Evolutionary conservation across 257 asterid species (phyloP).

Genomic region (Verbascum thapsus): DNA sequence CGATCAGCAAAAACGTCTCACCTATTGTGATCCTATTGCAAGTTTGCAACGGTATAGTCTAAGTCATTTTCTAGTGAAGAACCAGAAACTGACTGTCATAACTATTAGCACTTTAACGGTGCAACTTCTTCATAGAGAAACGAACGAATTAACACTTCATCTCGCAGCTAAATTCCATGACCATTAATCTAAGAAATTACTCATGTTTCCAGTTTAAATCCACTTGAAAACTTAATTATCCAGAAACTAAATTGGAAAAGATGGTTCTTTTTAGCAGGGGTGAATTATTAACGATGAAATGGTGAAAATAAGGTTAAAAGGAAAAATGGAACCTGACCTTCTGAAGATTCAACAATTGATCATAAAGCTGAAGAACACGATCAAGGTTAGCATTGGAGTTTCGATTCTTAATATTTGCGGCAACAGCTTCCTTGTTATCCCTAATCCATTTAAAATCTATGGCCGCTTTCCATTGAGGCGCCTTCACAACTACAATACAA

Average conservation of each 20-base stretch:
- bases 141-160: neutral
- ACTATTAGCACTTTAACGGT: neutral
- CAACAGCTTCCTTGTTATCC: slow-evolving; percentile 83
- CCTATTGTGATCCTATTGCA: too few relatives aligned
- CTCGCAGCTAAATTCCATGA: too few relatives aligned
- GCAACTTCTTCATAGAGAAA: neutral
- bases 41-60: too few relatives aligned
- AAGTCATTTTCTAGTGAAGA: neutral
- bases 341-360: slow-evolving; percentile 61
- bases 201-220: slow-evolving; percentile 5
- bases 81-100: neutral
- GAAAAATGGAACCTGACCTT: slow-evolving; percentile 63
- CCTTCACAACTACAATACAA: slow-evolving; percentile 54
- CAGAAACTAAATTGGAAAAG: neutral
- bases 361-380: slow-evolving; percentile 71
- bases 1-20: neutral
- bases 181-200: neutral
- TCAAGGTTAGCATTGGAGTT: slow-evolving; percentile 76
- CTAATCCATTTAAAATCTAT: slow-evolving; percentile 58
- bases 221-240: neutral
- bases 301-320: neutral
- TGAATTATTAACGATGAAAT: neutral
- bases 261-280: neutral
- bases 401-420: slow-evolving; percentile 65
- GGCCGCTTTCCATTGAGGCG: slow-evolving; percentile 26